These are phyloP conservation scores for Orbilia blumenaviensis DNA, from an alignment of 2,329 filamentous ascomycete genomes.

Conservation along the genomic window DNA sequence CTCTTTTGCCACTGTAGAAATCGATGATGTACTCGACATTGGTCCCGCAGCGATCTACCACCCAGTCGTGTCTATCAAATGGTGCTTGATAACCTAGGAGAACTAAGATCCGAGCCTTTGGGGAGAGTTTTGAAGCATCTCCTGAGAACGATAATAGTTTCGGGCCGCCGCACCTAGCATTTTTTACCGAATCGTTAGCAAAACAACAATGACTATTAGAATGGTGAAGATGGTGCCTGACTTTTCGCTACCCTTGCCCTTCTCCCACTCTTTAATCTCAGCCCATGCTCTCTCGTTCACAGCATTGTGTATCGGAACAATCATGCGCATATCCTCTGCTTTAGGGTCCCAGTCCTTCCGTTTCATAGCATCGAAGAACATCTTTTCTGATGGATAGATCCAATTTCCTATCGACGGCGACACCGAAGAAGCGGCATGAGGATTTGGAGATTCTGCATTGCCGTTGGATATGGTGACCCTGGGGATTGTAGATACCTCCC, in stretches of 20 bases:
- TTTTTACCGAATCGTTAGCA: background rate
- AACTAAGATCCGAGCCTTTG: slow-evolving; percentile 82
- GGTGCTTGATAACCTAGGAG: slow-evolving; percentile 85
- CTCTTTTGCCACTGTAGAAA: slow-evolving; percentile 81
- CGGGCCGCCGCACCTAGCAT: slow-evolving; percentile 76
- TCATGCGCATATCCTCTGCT: slow-evolving; percentile 82
- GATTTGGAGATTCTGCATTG: slow-evolving; percentile 59
- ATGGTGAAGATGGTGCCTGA: too few relatives aligned
- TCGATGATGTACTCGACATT: slow-evolving; percentile 96
- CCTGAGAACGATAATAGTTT: slow-evolving; percentile 85
- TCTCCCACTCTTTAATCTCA: slow-evolving; percentile 91
- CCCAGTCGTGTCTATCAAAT: slow-evolving; percentile 97
- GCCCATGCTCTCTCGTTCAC: slow-evolving; percentile 97
- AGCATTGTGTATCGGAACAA: slow-evolving; percentile 97
- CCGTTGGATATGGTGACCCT: slow-evolving; percentile 64
- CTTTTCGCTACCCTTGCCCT: slow-evolving; percentile 68
- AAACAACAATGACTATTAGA: too few relatives aligned
- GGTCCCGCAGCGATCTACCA: slow-evolving; percentile 87
- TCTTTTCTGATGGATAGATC: slow-evolving; percentile 95
- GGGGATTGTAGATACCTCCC: slow-evolving; percentile 82
- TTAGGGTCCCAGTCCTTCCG: slow-evolving; percentile 81
- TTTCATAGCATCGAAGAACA: slow-evolving; percentile 98
- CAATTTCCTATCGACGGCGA: slow-evolving; percentile 74
- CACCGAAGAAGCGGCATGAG: slow-evolving; percentile 62
- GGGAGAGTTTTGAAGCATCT: slow-evolving; percentile 74